These are phyloP conservation scores for Pulveroboletus sp. DNA, from an alignment of 768 basidiomycete genomes.

Conservation along the genomic window DNA sequence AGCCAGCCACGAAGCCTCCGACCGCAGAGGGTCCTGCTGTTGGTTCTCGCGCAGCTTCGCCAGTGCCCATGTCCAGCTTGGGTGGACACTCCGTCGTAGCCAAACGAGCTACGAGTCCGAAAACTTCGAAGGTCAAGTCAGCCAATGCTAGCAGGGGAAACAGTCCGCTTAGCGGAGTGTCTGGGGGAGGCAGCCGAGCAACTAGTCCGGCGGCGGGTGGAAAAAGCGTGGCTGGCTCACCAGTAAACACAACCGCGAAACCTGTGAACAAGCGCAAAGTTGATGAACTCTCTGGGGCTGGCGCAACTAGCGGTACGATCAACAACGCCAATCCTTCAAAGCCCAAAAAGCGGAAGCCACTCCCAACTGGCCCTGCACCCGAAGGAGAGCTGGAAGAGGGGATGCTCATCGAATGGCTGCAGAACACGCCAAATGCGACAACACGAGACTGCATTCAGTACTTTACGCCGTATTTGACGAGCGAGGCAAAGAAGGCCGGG, in stretches of 20 bases:
- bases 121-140: conserved; percentile 54
- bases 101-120: conserved; percentile 81
- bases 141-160: conserved; percentile 46
- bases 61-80: conserved; percentile 44
- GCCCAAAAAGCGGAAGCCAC: conserved; percentile 53
- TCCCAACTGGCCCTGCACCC: conserved; percentile 36
- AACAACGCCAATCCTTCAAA: conserved; percentile 33
- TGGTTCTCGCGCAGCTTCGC: conserved; percentile 55
- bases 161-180: conserved; percentile 46
- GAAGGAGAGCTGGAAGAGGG: conserved; percentile 55
- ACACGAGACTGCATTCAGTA: conserved; percentile 78
- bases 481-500: conserved; percentile 61
- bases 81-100: conserved; percentile 79
- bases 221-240: conserved; percentile 22
- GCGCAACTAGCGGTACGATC: conserved; percentile 5
- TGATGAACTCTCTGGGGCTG: conserved; percentile 32
- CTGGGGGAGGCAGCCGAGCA: conserved; percentile 44
- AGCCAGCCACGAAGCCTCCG: conserved; percentile 31
- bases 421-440: conserved; percentile 59
- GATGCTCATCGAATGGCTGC: conserved; percentile 74
- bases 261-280: conserved; percentile 60
- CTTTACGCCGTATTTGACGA: conserved; percentile 71
- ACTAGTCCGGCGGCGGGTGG: conserved; percentile 33
- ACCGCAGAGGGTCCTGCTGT: conserved; percentile 22
- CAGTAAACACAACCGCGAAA: conserved; percentile 33